Evolutionary conservation across 305 asterid genomes (phyloP).

Genomic region (Solanum hybrid): DNA sequence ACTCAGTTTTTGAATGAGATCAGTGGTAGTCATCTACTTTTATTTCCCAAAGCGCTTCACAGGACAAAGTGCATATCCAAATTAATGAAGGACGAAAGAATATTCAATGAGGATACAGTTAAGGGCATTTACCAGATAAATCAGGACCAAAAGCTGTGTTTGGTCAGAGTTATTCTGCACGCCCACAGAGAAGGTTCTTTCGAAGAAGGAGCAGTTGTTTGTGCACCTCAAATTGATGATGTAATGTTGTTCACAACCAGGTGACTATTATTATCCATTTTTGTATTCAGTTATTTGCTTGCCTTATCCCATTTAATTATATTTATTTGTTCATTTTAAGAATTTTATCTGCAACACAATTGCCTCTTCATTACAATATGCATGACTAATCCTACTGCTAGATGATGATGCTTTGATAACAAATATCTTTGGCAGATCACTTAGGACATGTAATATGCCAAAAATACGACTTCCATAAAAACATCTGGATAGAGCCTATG

Average conservation of each 20-base stretch:
- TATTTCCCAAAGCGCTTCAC: slow-evolving; percentile 40
- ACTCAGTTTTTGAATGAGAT: slow-evolving; percentile 22
- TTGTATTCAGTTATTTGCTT: not conserved
- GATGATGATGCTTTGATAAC: not conserved
- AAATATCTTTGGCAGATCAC: not conserved
- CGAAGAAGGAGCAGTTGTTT: slow-evolving; percentile 69
- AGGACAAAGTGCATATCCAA: slow-evolving; percentile 32
- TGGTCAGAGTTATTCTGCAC: slow-evolving; percentile 47
- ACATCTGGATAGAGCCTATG: not conserved
- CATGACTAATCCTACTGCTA: not conserved
- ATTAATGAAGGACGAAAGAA: slow-evolving; percentile 32
- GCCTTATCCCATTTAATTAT: not conserved
- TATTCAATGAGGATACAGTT: slow-evolving; percentile 21
- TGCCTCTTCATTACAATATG: not conserved
- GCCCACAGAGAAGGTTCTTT: slow-evolving; percentile 67
- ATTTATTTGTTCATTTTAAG: not conserved
- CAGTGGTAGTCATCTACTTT: slow-evolving; percentile 28
- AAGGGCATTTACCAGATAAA: slow-evolving; percentile 14
- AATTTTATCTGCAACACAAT: not conserved
- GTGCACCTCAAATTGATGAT: slow-evolving; percentile 61
- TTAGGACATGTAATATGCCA: not conserved
- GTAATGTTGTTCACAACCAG: slow-evolving; percentile 37
- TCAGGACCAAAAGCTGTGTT: slow-evolving; percentile 27
- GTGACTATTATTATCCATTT: slow-evolving; percentile 16
- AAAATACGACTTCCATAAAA: not conserved